These are phyloP conservation scores for Platanthera guangdongensis DNA, from an alignment of 106 monocot species.

Conservation along the genomic window DNA sequence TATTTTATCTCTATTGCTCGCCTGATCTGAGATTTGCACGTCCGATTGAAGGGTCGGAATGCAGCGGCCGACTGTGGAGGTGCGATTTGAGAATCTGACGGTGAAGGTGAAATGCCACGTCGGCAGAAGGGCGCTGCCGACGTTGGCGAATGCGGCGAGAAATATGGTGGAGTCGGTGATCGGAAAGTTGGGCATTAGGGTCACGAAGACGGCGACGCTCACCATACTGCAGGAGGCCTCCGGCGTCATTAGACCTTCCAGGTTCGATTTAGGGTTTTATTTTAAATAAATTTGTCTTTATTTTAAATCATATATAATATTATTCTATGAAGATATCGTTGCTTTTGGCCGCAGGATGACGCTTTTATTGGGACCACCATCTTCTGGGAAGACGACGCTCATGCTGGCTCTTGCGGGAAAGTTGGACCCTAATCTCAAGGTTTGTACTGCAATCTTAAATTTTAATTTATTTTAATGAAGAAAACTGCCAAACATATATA, in stretches of 20 bases:
- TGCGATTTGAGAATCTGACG: slow-evolving; percentile 37
- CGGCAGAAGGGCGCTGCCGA: slow-evolving; percentile 51
- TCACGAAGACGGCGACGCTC: slow-evolving; percentile 29
- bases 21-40: neutral
- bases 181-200: slow-evolving; percentile 22
- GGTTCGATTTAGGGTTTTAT: slow-evolving; percentile 10
- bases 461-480: too few species aligned
- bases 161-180: slow-evolving; percentile 34
- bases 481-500: too few species aligned
- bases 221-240: slow-evolving; percentile 48
- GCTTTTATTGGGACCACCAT: too few species aligned
- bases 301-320: too few species aligned
- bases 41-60: slow-evolving; percentile 31
- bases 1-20: too few species aligned
- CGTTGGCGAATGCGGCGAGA: slow-evolving; percentile 27
- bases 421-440: too few species aligned
- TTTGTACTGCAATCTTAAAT: too few species aligned
- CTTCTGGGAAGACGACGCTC: too few species aligned
- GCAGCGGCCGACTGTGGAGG: slow-evolving; percentile 53
- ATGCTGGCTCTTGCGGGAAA: too few species aligned
- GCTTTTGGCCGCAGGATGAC: too few species aligned
- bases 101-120: slow-evolving; percentile 50
- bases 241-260: slow-evolving; percentile 46
- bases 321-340: too few species aligned
- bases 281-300: too few species aligned